phyloP scores from a whole-genome alignment of 169 alveolate genomes.

The Plasmodium malariae region DNA sequence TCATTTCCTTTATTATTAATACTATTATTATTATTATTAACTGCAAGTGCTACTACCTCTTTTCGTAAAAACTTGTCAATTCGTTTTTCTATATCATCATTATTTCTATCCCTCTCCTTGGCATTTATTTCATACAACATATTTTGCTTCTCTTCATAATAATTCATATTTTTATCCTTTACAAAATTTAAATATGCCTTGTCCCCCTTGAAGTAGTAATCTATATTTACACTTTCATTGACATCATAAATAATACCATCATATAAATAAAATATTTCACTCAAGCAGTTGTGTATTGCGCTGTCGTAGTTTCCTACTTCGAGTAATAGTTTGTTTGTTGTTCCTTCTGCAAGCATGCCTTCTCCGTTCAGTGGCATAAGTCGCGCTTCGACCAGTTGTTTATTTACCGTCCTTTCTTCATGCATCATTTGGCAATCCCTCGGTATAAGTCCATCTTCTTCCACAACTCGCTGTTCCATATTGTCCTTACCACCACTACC shows the following conservation, averaged over 20 bases:
- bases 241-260: conserved; percentile 56
- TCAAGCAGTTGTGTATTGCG: conserved; percentile 55
- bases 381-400: too few relatives aligned
- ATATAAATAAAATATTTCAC: conserved; percentile 43
- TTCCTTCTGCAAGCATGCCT: neutral
- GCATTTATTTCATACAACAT: conserved; percentile 7
- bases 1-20: neutral
- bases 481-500: neutral
- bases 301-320: neutral
- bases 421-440: too few relatives aligned
- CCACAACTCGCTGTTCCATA: neutral
- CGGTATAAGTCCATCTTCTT: neutral
- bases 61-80: conserved; percentile 1
- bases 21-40: neutral
- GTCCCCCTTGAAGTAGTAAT: conserved; percentile 20
- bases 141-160: conserved; percentile 21
- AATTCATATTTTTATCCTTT: conserved; percentile 9
- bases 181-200: conserved; percentile 38
- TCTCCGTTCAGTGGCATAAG: neutral
- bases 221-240: conserved; percentile 36
- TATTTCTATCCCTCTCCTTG: neutral
- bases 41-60: neutral
- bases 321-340: neutral
- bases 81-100: neutral
- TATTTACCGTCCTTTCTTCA: too few relatives aligned